Conservation (phyloP, 2,329 filamentous ascomycete genomes). For the Tolypocladium tropicale region DNA sequence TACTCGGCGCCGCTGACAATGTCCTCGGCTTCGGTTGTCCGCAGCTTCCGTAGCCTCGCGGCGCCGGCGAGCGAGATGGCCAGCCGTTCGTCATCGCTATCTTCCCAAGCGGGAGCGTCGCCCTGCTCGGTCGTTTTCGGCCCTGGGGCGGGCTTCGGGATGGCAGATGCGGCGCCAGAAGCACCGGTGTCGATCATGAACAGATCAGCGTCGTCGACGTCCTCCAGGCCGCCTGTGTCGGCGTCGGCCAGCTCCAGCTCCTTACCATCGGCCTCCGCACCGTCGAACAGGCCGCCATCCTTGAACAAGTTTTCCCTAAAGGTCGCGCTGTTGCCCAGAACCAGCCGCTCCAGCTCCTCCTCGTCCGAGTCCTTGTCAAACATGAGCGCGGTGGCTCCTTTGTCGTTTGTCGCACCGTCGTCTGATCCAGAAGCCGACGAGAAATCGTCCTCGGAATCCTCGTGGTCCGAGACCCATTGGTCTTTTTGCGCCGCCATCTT, state of each 20-base stretch:
- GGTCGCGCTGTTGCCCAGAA: constrained; percentile 78
- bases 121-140: constrained; percentile 11
- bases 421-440: constrained; percentile 18
- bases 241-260: constrained; percentile 27
- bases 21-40: constrained; percentile 74
- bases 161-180: constrained; percentile 24
- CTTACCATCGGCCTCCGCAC: constrained; percentile 31
- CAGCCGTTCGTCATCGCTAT: constrained; percentile 89
- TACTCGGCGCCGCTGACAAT: constrained; percentile 82
- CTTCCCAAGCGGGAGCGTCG: constrained; percentile 67
- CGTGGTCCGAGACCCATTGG: constrained; percentile 14
- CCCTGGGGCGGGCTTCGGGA: constrained; percentile 14
- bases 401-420: constrained; percentile 15
- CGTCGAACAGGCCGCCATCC: constrained; percentile 8
- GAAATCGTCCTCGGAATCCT: constrained; percentile 18
- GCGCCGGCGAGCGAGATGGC: constrained; percentile 71
- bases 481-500: constrained; percentile 22
- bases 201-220: constrained; percentile 64
- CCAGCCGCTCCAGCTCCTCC: constrained; percentile 74
- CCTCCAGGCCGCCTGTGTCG: constrained; percentile 44
- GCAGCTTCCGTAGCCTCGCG: constrained; percentile 70
- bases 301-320: constrained; percentile 66
- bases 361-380: constrained; percentile 71
- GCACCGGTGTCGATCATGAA: constrained; percentile 72
- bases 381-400: constrained; percentile 12